Conservation (phyloP, 2,329 filamentous ascomycete species). For the Microdochium paspali region DNA sequence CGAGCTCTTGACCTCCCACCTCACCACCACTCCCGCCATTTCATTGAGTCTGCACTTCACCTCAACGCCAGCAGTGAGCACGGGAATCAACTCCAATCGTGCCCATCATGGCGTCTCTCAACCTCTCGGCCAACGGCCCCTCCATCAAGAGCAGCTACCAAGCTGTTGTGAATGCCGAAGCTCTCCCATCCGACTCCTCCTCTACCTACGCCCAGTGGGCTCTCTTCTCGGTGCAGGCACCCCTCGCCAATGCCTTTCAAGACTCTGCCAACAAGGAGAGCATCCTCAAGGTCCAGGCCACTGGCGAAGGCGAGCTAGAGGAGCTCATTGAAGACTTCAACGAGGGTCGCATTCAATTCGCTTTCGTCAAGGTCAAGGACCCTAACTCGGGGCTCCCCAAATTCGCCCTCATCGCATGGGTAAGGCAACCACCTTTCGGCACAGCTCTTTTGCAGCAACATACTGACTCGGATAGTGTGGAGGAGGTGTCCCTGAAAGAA, state of each 20-base stretch:
- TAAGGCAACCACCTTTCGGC: constrained; percentile 19
- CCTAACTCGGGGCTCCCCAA: constrained; percentile 55
- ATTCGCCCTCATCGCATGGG: constrained; percentile 86
- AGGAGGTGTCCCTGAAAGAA: constrained; percentile 94
- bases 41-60: neutral
- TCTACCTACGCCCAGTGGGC: constrained; percentile 89
- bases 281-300: constrained; percentile 86
- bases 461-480: constrained; percentile 53
- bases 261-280: constrained; percentile 82
- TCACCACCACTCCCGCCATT: neutral
- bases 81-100: constrained; percentile 1
- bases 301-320: constrained; percentile 83
- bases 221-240: constrained; percentile 85
- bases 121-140: constrained; percentile 69
- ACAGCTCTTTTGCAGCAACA: constrained; percentile 2
- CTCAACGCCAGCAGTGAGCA: neutral
- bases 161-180: constrained; percentile 43
- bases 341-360: constrained; percentile 93
- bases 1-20: neutral
- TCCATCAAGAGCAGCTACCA: constrained; percentile 77
- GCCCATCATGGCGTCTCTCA: constrained; percentile 64
- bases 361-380: constrained; percentile 49
- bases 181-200: constrained; percentile 46
- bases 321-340: constrained; percentile 94
- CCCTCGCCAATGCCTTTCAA: constrained; percentile 88